These are phyloP conservation scores for Cornus florida DNA, from an alignment of 148 eudicot species.

Conservation along the genomic window DNA sequence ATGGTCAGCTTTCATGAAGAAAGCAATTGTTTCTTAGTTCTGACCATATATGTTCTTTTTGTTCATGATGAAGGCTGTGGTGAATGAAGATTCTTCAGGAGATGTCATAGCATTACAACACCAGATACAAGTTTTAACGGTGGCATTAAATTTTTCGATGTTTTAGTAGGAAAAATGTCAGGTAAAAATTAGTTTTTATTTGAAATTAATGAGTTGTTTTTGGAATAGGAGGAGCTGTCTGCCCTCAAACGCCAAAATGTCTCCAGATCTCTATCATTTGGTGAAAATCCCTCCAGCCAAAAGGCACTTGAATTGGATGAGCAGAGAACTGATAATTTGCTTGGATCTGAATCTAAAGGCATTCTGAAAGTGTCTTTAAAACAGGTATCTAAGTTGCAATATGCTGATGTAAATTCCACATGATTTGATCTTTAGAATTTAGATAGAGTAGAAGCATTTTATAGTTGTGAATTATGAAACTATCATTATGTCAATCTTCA, in stretches of 20 bases:
- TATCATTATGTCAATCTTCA: not conserved
- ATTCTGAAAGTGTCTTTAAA: slow-evolving; percentile 51
- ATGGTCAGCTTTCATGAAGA: slow-evolving; percentile 7
- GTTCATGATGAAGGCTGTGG: slow-evolving; percentile 62
- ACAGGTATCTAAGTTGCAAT: slow-evolving; percentile 53
- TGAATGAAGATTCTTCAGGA: slow-evolving; percentile 94
- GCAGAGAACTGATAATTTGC: slow-evolving; percentile 21
- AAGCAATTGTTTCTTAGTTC: not conserved
- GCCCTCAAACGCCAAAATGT: slow-evolving; percentile 66
- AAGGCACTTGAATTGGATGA: slow-evolving; percentile 32
- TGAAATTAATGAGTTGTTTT: slow-evolving; percentile 9
- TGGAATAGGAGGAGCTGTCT: slow-evolving; percentile 81
- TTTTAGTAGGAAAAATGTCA: not conserved
- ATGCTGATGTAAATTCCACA: not conserved
- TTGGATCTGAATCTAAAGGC: slow-evolving; percentile 37
- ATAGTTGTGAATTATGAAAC: not conserved
- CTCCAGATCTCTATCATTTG: slow-evolving; percentile 66
- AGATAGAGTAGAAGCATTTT: not conserved
- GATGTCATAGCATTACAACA: slow-evolving; percentile 73
- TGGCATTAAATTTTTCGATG: slow-evolving; percentile 24
- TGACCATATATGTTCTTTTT: not conserved
- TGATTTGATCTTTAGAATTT: not conserved
- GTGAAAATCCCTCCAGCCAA: slow-evolving; percentile 32
- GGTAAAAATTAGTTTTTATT: not conserved
- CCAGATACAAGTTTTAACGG: slow-evolving; percentile 76